These are phyloP conservation scores for Dysphania ambrosioides DNA, from an alignment of 148 eudicot genomes.

Conservation along the genomic window DNA sequence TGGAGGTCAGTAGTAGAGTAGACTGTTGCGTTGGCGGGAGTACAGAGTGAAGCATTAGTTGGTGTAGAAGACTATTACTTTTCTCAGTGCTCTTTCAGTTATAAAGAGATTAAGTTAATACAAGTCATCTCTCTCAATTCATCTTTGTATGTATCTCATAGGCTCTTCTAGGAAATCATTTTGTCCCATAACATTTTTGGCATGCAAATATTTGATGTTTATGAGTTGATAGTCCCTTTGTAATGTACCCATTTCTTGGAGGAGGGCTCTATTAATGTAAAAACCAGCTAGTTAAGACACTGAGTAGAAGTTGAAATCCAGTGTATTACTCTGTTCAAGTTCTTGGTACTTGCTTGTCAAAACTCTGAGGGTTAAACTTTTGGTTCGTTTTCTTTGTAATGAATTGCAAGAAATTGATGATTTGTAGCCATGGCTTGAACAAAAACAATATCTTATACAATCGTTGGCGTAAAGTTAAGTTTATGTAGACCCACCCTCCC, in stretches of 20 bases:
- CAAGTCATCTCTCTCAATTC: neutral
- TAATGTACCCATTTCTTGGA: neutral
- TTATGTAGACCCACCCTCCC: too few species aligned
- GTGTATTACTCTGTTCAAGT: neutral
- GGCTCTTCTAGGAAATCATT: neutral
- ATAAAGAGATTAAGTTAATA: neutral
- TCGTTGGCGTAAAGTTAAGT: too few species aligned
- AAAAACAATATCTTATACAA: too few species aligned
- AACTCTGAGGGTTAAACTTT: neutral
- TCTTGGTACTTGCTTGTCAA: neutral
- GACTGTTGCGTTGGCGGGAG: neutral
- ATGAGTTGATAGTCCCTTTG: neutral
- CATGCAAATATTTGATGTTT: neutral
- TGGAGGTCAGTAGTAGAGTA: neutral
- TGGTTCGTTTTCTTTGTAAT: too few species aligned
- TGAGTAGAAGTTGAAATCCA: neutral
- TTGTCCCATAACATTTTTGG: neutral
- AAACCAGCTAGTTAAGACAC: neutral
- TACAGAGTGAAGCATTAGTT: too few species aligned
- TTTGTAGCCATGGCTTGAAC: neutral
- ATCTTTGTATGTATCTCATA: neutral
- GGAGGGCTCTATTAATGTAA: neutral
- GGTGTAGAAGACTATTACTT: neutral
- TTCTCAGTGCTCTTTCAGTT: neutral
- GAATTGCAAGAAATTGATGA: neutral